Conservation (phyloP, 345 rosid genomes). For the Raphanus sativus region DNA sequence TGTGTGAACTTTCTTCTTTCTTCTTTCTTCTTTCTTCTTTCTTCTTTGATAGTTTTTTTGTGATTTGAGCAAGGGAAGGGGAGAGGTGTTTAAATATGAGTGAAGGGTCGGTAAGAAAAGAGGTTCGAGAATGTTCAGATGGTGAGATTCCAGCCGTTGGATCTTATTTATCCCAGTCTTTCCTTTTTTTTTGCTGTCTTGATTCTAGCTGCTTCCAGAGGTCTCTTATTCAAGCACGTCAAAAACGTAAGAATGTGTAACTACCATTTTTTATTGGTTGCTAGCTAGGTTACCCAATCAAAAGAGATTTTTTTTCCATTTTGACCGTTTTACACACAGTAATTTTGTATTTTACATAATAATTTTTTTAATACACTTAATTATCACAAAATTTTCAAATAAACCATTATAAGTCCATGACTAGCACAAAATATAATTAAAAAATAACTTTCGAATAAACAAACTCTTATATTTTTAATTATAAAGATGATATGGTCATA, state of each 20-base stretch:
- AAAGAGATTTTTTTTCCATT: background rate
- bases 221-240: background rate
- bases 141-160: constrained; percentile 25
- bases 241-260: background rate
- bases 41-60: background rate
- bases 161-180: background rate
- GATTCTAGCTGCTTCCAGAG: constrained; percentile 37
- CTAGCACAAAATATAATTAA: no score
- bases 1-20: background rate
- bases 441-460: no score
- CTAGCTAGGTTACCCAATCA: background rate
- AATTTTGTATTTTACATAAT: background rate
- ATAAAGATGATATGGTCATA: background rate
- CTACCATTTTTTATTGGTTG: background rate
- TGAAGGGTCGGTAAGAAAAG: background rate
- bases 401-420: no score
- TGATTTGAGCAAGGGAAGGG: background rate
- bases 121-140: constrained; percentile 34
- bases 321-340: background rate
- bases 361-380: no score
- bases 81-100: constrained; percentile 15
- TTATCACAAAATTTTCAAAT: no score
- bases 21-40: no score
- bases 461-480: no score
- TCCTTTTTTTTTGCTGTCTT: background rate